A percentile compares a stretch with the other conserved stretches of the same genome.
Conservation (phyloP, 2,329 filamentous ascomycete genomes). For the Penicillium sp. region DNA sequence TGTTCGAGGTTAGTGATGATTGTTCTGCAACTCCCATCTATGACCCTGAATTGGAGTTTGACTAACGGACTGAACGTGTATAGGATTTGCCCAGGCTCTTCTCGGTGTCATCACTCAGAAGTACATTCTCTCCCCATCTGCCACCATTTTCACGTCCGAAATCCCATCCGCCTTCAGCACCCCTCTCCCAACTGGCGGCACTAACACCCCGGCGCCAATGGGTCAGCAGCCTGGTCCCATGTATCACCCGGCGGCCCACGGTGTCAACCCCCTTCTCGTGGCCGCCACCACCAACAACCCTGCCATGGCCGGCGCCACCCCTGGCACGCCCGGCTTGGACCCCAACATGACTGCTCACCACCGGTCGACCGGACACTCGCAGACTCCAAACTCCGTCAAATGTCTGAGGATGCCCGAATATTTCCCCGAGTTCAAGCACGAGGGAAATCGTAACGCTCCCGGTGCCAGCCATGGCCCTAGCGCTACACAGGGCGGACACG, state of each 20-base stretch:
- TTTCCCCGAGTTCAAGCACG: slow-evolving; percentile 87
- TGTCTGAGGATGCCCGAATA: slow-evolving; percentile 77
- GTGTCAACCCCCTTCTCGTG: slow-evolving; percentile 87
- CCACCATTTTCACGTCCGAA: slow-evolving; percentile 96
- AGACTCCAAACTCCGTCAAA: slow-evolving; percentile 85
- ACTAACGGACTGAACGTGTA: slow-evolving; percentile 37
- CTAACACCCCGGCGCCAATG: slow-evolving; percentile 71
- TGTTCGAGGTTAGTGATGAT: slow-evolving; percentile 55
- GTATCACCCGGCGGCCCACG: slow-evolving; percentile 60
- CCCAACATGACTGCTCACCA: slow-evolving; percentile 48
- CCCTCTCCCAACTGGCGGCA: slow-evolving; percentile 84
- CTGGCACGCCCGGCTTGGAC: slow-evolving; percentile 44
- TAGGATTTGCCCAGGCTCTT: slow-evolving; percentile 87
- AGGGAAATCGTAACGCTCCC: slow-evolving; percentile 47
- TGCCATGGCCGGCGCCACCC: slow-evolving; percentile 37
- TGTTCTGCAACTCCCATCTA: not conserved
- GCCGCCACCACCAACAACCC: slow-evolving; percentile 70
- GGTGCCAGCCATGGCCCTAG: slow-evolving; percentile 44
- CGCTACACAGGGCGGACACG: slow-evolving; percentile 39
- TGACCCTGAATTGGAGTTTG: too few species aligned
- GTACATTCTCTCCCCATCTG: slow-evolving; percentile 88
- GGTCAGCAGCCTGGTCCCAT: slow-evolving; percentile 50
- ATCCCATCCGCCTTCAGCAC: slow-evolving; percentile 92
- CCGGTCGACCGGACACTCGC: slow-evolving; percentile 65
- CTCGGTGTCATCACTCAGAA: slow-evolving; percentile 76